Base-by-base conservation (phyloP, 768 basidiomycete species). In the Hericium erinaceus region DNA sequence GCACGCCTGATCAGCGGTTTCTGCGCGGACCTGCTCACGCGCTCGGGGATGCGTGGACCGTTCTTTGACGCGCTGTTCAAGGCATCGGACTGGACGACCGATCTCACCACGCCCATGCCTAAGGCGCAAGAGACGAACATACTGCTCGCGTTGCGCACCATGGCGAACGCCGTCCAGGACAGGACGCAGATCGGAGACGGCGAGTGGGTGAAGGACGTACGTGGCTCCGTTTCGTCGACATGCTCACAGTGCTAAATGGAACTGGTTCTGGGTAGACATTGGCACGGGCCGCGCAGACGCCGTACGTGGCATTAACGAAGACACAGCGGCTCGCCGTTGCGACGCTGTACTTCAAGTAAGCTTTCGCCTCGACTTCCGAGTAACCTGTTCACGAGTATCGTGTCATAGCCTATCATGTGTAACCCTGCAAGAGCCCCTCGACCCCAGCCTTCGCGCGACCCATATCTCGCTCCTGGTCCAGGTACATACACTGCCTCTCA, bases 311-410 rank as follows among this genome's bases (percentile, higher is more conserved):
- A 3, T 71, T 91, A 64, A 80, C 78, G 40, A 94, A 90, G 70
- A 73, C 76, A 3, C 87, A 87, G 52, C 81, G 89, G 33, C 76
- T 92, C 3, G 88, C 92, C 0, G 66, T 94, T 50, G 84, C 89
- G 4, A 95, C 94, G 0, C 72, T 94, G 39, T 70, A 90, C 37
- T 85, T 98, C 73, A 98, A 98, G 95, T 98, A 63, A 64, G 88
- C 77, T 18, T 4, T 33, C 39, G 38, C 10, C 24, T 24, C 18
- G 24, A 15, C 20, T 37, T 37, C 48, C 16, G 52, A 48, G 44
- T 20, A 55, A 44, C 57, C 48, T 52, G 15, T 39, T 26, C 12
- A 18, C 52, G 50, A 38, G 55, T 22, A 26, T 10, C 4, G 52
- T 52, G 26, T 7, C 33, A n/a, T 57, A 90, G 88, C 66, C 70